Percentiles rank a stretch among this genome's conserved stretches.
phyloP scores from a whole-genome alignment of 208 protist genomes.

The Trypanosoma rangeli region DNA sequence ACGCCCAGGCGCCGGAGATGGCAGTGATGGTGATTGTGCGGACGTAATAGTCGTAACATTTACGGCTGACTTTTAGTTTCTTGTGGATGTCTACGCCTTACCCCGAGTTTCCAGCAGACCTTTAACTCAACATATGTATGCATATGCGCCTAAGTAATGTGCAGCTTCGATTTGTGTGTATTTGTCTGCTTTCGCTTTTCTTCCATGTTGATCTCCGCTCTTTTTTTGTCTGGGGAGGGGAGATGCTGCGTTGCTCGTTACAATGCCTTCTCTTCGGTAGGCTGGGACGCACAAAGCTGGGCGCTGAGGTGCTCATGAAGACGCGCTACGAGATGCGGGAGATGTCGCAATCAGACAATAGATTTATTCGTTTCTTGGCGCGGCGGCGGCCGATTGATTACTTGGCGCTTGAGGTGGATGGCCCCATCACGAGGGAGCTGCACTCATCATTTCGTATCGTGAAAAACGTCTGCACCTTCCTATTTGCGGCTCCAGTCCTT shows the following conservation, averaged over 20 bases:
- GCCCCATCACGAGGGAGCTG: slow-evolving; percentile 58
- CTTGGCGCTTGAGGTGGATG: slow-evolving; percentile 77
- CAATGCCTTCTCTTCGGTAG: slow-evolving; percentile 46
- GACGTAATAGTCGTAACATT: background rate
- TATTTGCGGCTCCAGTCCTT: slow-evolving; percentile 54
- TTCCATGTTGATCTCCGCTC: slow-evolving; percentile 21
- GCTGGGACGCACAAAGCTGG: slow-evolving; percentile 70
- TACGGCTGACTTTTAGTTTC: background rate
- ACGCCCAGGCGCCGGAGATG: background rate
- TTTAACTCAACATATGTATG: background rate
- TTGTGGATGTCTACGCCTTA: background rate
- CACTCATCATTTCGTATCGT: slow-evolving; percentile 69
- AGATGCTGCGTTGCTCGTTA: slow-evolving; percentile 47
- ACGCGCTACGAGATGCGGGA: slow-evolving; percentile 72
- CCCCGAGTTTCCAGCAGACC: background rate
- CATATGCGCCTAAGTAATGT: background rate
- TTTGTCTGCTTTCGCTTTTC: slow-evolving; percentile 24
- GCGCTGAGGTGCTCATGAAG: slow-evolving; percentile 70
- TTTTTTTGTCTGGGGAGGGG: slow-evolving; percentile 7
- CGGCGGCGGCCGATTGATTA: slow-evolving; percentile 73
- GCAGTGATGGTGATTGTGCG: background rate
- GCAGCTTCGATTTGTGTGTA: background rate
- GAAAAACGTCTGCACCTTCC: slow-evolving; percentile 49
- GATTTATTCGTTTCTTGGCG: slow-evolving; percentile 62
- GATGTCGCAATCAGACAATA: slow-evolving; percentile 48